phyloP scores from a whole-genome alignment of 805 yeast species.

The Saccharomycopsis fodiens region DNA sequence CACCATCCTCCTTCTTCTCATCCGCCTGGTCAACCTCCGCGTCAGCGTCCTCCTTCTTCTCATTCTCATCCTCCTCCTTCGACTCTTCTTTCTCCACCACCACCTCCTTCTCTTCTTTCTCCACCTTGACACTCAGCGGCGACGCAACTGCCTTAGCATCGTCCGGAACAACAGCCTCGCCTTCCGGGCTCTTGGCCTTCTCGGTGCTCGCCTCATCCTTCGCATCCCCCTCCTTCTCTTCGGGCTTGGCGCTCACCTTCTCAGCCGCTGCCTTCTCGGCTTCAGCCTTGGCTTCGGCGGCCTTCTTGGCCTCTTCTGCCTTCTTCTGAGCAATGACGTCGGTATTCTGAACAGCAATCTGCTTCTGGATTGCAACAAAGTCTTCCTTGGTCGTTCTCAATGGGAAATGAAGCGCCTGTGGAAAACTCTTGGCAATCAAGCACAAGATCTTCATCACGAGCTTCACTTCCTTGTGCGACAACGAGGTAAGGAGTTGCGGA shows the following conservation, averaged over 20 bases:
- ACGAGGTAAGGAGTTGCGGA: conserved; percentile 83
- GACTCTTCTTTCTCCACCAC: not conserved
- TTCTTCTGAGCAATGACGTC: not conserved
- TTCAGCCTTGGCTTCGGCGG: conserved; percentile 4
- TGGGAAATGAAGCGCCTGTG: conserved; percentile 96
- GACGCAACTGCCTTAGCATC: not conserved
- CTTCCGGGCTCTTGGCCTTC: too few relatives aligned
- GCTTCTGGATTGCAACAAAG: conserved; percentile 77
- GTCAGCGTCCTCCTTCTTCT: not conserved
- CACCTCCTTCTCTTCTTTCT: not conserved
- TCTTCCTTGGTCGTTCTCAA: conserved; percentile 93
- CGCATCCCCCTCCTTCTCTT: not conserved
- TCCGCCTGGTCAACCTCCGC: not conserved
- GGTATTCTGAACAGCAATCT: conserved; percentile 29
- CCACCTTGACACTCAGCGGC: not conserved
- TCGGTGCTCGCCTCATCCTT: not conserved
- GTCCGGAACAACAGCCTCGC: not conserved
- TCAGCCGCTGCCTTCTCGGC: conserved; percentile 1
- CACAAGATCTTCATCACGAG: conserved; percentile 81
- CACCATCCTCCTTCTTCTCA: not conserved
- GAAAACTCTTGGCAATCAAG: conserved; percentile 90
- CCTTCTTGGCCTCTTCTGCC: not conserved
- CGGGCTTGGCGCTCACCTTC: not conserved
- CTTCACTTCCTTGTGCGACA: conserved; percentile 85
- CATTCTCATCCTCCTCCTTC: not conserved